Conservation (phyloP, 192 early-diverging fungal species). For the Rhizophagus sp. region DNA sequence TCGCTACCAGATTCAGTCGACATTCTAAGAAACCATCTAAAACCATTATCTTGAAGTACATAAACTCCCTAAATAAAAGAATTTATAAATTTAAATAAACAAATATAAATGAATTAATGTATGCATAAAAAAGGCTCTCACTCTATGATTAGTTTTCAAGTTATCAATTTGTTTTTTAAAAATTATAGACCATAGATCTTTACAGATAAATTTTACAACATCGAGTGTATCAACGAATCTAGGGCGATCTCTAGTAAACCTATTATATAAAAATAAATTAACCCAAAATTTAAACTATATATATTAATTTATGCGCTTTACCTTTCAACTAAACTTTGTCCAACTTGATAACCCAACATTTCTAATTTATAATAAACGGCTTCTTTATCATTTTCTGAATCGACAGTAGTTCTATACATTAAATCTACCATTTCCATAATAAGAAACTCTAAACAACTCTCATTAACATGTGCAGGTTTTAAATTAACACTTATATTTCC, state of each 20-base stretch:
- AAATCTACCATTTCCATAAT: slow-evolving; percentile 76
- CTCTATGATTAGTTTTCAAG: slow-evolving; percentile 97
- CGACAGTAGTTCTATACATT: slow-evolving; percentile 56
- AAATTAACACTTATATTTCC: neutral
- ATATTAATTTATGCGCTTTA: slow-evolving; percentile 25
- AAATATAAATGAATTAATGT: neutral
- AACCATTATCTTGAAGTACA: slow-evolving; percentile 97
- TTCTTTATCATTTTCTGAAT: slow-evolving; percentile 76
- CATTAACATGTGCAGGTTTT: slow-evolving; percentile 53
- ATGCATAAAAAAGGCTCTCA: slow-evolving; percentile 36
- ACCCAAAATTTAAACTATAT: neutral
- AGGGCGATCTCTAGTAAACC: slow-evolving; percentile 81
- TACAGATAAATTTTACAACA: slow-evolving; percentile 98
- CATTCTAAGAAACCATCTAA: slow-evolving; percentile 94
- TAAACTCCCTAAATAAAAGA: slow-evolving; percentile 76
- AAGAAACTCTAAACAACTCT: slow-evolving; percentile 71
- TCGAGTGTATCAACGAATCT: slow-evolving; percentile 94
- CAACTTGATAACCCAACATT: slow-evolving; percentile 86
- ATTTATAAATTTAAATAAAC: neutral
- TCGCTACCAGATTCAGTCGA: slow-evolving; percentile 75
- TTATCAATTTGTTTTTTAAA: slow-evolving; percentile 99
- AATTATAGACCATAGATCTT: slow-evolving; percentile 93
- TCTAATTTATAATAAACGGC: slow-evolving; percentile 91
- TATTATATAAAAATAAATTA: slow-evolving; percentile 32
- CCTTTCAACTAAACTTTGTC: slow-evolving; percentile 85